A percentile compares a stretch with the other conserved stretches of the same genome.
These are phyloP conservation scores for Saprolegnia diclina DNA, from an alignment of 352 stramenopile species.

Conservation along the genomic window DNA sequence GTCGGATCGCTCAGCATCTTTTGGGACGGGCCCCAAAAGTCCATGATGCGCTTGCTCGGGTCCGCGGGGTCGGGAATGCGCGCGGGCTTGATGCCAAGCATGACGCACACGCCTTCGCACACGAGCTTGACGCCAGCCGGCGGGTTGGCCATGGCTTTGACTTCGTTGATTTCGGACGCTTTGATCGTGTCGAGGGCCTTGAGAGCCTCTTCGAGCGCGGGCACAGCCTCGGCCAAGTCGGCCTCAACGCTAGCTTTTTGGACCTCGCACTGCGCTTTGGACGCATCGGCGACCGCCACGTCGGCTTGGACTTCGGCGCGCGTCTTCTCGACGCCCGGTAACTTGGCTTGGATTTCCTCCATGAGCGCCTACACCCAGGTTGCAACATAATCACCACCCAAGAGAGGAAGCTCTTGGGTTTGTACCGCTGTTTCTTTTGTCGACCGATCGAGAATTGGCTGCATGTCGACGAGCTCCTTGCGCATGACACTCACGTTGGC, in stretches of 20 bases:
- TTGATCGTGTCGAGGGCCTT: constrained; percentile 92
- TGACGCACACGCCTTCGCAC: constrained; percentile 91
- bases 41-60: constrained; percentile 90
- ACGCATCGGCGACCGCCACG: constrained; percentile 64
- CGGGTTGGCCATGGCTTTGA: constrained; percentile 91
- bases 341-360: constrained; percentile 90
- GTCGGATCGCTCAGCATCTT: constrained; percentile 89
- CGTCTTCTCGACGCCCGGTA: constrained; percentile 84
- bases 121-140: constrained; percentile 90
- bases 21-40: constrained; percentile 92
- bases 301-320: constrained; percentile 72
- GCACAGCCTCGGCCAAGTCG: constrained; percentile 91
- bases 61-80: constrained; percentile 89
- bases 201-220: constrained; percentile 88
- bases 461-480: constrained; percentile 90
- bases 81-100: constrained; percentile 90
- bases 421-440: constrained; percentile 79
- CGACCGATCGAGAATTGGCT: constrained; percentile 88
- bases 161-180: constrained; percentile 88
- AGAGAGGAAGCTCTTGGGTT: too few relatives aligned
- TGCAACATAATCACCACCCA: too few relatives aligned
- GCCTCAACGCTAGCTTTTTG: constrained; percentile 81
- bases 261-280: constrained; percentile 87
- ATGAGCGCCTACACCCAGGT: constrained; percentile 77
- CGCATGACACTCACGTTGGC: constrained; percentile 92